Evolutionary conservation across 805 yeast species (phyloP), one percentile per base, ranked within the genome.

Genomic region (Yamadazyma philogaea): DNA sequence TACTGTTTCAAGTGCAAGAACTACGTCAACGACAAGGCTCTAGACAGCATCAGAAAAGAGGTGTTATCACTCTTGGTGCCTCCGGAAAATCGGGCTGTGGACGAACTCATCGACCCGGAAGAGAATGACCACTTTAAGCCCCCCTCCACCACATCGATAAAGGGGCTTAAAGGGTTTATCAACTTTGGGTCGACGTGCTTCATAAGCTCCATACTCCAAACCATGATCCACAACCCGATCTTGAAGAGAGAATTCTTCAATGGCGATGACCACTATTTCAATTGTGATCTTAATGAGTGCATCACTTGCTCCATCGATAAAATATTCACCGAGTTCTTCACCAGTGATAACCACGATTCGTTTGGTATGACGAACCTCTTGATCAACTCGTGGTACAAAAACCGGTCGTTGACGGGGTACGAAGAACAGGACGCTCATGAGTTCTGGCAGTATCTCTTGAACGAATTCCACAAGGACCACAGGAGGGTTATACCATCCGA

Each of bases 351-450:
- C 22, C 73, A 77, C 34, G 74, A 79, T 24, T 89, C 95, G 2
- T 83, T 68, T 64, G 97, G 98, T 0, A 84, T 93, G 48, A 82
- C 93, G 2, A 78, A 84, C 39, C 63, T 93, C 36, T 70, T 93
- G 38, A 74, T 79, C n/a, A 87, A 96, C 10, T 83, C 96, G 1
- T 89, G 96, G 91, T 82, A 82, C 54, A 82, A 83, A 36, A 86
- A 87, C 52, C 78, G 85, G 50, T 77, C 88, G 26, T 75, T 93
- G 45, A 96, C 97, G 0, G 99, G 99, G 1, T 90, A 90, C 52
- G 84, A 93, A 27, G 97, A 93, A 63, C 99, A 93, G 63, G 99
- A 93, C 60, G 98, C 99, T 0, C 99, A 93, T 64, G 99, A 93
- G 63, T 93, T 91, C 63, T 84, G 95, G 84, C 97, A 93, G 59